Percentiles rank a stretch among this genome's conserved stretches.
Conservation (phyloP, 2,329 filamentous ascomycete species). For the Paecilomyces variotii region DNA sequence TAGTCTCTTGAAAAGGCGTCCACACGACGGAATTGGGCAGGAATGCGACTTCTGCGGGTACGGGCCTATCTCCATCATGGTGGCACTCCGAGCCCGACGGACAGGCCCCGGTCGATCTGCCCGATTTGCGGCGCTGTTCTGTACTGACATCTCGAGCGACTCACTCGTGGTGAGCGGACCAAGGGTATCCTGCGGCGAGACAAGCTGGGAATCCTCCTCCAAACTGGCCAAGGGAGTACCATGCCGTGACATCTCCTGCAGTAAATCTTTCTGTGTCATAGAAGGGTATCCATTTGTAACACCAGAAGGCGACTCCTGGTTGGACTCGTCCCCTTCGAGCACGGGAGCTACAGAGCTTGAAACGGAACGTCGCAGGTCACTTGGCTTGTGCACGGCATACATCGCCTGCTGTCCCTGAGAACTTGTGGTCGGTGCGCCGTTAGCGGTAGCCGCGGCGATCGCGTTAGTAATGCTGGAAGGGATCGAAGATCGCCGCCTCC, state of each 20-base stretch:
- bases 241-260: constrained; percentile 74
- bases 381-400: constrained; percentile 66
- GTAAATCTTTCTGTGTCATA: constrained; percentile 68
- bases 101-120: constrained; percentile 63
- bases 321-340: constrained; percentile 68
- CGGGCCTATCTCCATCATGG: constrained; percentile 90
- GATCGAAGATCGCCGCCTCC: constrained; percentile 85
- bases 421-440: constrained; percentile 35
- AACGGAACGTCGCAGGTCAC: constrained; percentile 83
- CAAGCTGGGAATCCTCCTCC: constrained; percentile 67
- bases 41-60: constrained; percentile 98
- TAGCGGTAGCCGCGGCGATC: constrained; percentile 50
- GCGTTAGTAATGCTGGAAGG: constrained; percentile 69
- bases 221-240: constrained; percentile 81
- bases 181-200: constrained; percentile 62
- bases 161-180: constrained; percentile 57
- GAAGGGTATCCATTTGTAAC: constrained; percentile 63
- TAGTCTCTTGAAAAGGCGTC: constrained; percentile 94
- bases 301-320: constrained; percentile 70
- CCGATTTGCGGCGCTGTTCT: constrained; percentile 52
- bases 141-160: constrained; percentile 44
- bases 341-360: constrained; percentile 79
- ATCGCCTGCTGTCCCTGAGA: constrained; percentile 32
- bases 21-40: constrained; percentile 97
- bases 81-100: constrained; percentile 85